Conservation (phyloP, 176 grass and related monocot species). For the Zizania latifolia region DNA sequence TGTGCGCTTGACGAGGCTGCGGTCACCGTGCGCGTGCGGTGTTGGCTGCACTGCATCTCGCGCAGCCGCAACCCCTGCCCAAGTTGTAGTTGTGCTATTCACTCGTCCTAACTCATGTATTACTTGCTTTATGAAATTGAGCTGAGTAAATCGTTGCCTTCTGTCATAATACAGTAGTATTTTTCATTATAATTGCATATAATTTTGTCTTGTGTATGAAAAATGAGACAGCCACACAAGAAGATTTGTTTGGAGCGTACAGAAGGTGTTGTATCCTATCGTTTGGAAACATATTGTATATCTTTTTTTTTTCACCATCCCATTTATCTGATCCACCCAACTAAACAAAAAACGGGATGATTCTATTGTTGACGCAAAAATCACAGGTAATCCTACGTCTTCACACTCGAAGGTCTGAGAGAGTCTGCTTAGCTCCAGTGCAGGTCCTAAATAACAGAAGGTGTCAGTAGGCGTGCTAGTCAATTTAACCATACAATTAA, state of each 20-base stretch:
- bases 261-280: not conserved
- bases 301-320: not conserved
- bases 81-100: not conserved
- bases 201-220: not conserved
- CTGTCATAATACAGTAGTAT: not conserved
- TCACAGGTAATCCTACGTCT: too few relatives aligned
- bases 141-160: not conserved
- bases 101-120: not conserved
- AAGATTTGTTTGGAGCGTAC: not conserved
- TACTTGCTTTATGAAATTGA: not conserved
- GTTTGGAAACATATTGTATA: not conserved
- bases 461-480: too few relatives aligned
- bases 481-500: too few relatives aligned
- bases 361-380: too few relatives aligned
- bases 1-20: slow-evolving; percentile 57
- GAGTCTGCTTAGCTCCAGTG: too few relatives aligned
- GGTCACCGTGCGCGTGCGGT: slow-evolving; percentile 53
- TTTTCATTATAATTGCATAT: too few relatives aligned
- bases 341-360: too few relatives aligned
- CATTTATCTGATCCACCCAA: too few relatives aligned
- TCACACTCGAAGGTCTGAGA: too few relatives aligned
- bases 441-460: too few relatives aligned
- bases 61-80: slow-evolving; percentile 40
- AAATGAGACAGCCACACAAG: not conserved
- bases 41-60: slow-evolving; percentile 89